Evolutionary conservation across 345 rosid genomes (phyloP).

Genomic region (Laguncularia racemosa): DNA sequence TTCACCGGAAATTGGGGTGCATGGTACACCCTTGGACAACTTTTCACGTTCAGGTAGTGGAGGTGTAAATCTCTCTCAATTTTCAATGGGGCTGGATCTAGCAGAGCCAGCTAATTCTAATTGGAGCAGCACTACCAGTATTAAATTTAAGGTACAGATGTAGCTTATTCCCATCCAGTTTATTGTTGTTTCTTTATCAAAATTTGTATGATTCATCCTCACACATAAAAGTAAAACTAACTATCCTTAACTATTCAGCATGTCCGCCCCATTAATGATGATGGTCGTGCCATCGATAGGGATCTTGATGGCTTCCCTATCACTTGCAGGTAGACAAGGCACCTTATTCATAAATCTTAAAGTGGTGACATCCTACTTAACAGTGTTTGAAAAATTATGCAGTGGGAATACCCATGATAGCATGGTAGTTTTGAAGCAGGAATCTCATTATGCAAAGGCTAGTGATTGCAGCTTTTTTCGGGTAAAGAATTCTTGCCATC

Average conservation of each 20-base stretch:
- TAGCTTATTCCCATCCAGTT: not conserved
- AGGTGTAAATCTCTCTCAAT: slow-evolving; percentile 80
- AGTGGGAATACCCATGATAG: slow-evolving; percentile 74
- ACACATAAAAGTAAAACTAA: slow-evolving; percentile 1
- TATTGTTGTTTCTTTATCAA: not conserved
- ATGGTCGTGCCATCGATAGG: slow-evolving; percentile 71
- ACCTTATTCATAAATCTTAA: slow-evolving; percentile 8
- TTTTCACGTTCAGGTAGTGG: slow-evolving; percentile 86
- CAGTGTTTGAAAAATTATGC: slow-evolving; percentile 24
- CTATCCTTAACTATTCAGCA: slow-evolving; percentile 37
- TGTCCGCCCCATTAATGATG: slow-evolving; percentile 76
- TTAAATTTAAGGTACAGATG: slow-evolving; percentile 69
- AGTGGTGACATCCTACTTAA: slow-evolving; percentile 15
- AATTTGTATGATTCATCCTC: too few species aligned
- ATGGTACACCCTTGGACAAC: slow-evolving; percentile 68
- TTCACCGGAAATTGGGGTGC: slow-evolving; percentile 90
- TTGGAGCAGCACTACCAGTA: slow-evolving; percentile 86
- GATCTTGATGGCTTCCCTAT: slow-evolving; percentile 85
- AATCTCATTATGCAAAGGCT: slow-evolving; percentile 76
- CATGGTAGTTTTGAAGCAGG: slow-evolving; percentile 95
- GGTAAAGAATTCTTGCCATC: slow-evolving; percentile 35
- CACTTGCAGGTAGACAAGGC: slow-evolving; percentile 66
- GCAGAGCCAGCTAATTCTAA: slow-evolving; percentile 77
- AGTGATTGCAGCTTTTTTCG: slow-evolving; percentile 72
- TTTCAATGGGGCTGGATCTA: slow-evolving; percentile 72